Evolutionary conservation across 2,329 filamentous ascomycete species (phyloP).

Genomic region (Exophiala sideris): DNA sequence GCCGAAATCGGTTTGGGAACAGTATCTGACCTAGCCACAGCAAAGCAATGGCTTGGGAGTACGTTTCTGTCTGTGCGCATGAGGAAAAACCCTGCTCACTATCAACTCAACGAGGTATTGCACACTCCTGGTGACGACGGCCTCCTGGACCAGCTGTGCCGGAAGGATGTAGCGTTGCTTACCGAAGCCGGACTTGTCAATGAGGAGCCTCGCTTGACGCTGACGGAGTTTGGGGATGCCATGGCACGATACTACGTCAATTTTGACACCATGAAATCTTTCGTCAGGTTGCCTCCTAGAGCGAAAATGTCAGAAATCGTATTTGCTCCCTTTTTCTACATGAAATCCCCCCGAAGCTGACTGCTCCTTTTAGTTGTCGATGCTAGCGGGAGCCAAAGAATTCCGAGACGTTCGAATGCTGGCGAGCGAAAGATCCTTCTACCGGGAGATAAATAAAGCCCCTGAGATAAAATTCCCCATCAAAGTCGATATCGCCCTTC

Average conservation of each 20-base stretch:
- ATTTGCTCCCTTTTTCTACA: conserved; percentile 33
- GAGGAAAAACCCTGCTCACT: conserved; percentile 66
- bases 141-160: conserved; percentile 67
- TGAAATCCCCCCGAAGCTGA: background rate
- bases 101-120: conserved; percentile 59
- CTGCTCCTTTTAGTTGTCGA: conserved; percentile 53
- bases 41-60: conserved; percentile 69
- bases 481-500: conserved; percentile 61
- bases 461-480: conserved; percentile 67
- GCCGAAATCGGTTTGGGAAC: conserved; percentile 77
- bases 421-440: conserved; percentile 63
- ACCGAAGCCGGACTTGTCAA: conserved; percentile 59
- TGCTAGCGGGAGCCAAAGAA: conserved; percentile 65
- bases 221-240: conserved; percentile 70
- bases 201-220: conserved; percentile 48
- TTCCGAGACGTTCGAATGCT: conserved; percentile 72
- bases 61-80: conserved; percentile 78
- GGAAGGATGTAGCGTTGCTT: conserved; percentile 64
- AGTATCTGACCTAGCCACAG: conserved; percentile 61
- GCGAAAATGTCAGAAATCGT: conserved; percentile 67
- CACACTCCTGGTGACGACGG: conserved; percentile 56
- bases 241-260: conserved; percentile 82
- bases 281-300: conserved; percentile 61
- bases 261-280: conserved; percentile 72
- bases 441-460: conserved; percentile 69